Conservation (phyloP, 352 stramenopile genomes). For the Phytopythium mirpurense region DNA sequence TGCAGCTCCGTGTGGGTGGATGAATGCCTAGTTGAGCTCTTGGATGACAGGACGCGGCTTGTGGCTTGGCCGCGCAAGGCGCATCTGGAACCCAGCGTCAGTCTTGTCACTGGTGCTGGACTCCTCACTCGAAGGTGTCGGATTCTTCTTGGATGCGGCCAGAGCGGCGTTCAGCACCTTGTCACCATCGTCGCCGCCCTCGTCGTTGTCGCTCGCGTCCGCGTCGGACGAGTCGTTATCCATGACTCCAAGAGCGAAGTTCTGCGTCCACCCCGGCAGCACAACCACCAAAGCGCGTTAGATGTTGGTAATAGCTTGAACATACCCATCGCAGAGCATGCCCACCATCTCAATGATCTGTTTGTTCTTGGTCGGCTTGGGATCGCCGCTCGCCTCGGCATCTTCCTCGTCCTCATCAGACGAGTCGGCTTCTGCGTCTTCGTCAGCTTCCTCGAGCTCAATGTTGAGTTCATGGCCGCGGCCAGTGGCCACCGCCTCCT, state of each 20-base stretch:
- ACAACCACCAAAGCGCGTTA: neutral
- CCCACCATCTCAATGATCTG: slow-evolving; percentile 72
- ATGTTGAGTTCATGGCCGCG: slow-evolving; percentile 70
- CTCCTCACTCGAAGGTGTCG: no score
- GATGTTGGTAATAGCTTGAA: no score
- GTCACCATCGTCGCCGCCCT: slow-evolving; percentile 11
- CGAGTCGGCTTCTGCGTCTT: neutral
- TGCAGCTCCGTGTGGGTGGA: neutral
- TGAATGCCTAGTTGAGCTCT: slow-evolving; percentile 48
- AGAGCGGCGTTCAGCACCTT: slow-evolving; percentile 25
- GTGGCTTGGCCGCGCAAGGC: slow-evolving; percentile 26
- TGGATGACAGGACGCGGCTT: slow-evolving; percentile 62
- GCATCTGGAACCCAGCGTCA: slow-evolving; percentile 23
- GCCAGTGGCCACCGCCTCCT: slow-evolving; percentile 47
- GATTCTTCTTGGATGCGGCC: slow-evolving; percentile 10
- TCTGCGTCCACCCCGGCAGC: slow-evolving; percentile 16
- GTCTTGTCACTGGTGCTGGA: neutral
- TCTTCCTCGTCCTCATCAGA: slow-evolving; percentile 13
- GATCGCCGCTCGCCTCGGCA: slow-evolving; percentile 13
- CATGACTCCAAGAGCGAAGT: slow-evolving; percentile 74
- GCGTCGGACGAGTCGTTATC: slow-evolving; percentile 31
- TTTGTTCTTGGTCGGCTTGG: slow-evolving; percentile 17
- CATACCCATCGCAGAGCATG: no score
- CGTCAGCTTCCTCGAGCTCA: slow-evolving; percentile 35
- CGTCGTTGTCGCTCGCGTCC: slow-evolving; percentile 17